Evolutionary conservation across 2,329 filamentous ascomycete genomes (phyloP), one percentile per base, ranked within the genome.

Genomic region (Cercospora berteroae): DNA sequence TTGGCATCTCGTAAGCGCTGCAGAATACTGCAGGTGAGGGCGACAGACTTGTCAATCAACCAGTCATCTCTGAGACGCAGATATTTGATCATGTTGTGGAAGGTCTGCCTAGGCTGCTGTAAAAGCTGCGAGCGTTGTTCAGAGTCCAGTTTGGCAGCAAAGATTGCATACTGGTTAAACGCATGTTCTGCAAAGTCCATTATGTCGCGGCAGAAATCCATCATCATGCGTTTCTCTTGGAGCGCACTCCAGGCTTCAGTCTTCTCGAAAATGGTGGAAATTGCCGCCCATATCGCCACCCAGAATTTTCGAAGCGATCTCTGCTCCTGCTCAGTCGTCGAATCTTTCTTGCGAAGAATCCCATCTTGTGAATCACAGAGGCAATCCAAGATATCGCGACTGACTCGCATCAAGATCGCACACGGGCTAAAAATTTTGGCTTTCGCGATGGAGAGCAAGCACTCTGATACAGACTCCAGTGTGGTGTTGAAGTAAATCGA

Each of bases 181-280:
- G 97, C 85, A 39, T 87, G 86, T 75, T 96, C 92, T 0, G 94
- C 94, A 75, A 97, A 91, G 74, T 98, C 93, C 87, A 99, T 99
- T 13, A 92, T 91, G 76, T 97, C 93, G 71, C 95, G 89, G 76
- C 94, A 97, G 75, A 98, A 97, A 66, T 97, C 89, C 74, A 93
- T 90, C 92, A 99, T 94, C 63, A 87, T 83, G 20, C 83, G 80
- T 76, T 93, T 95, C 60, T 94, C 89, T 67, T 92, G 88, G 4
- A 86, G 86, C 13, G 87, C 82, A 56, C 81, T 80, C 95, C 95
- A 99, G 10, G 83, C 82, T 76, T 97, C 93, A 3, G 94, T 96
- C 68, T 90, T 88, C 50, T 88, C 84, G 75, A 97, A 97, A 16
- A 94, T 91, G 65, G 90, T 89, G 50, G 89, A 90, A 52, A 98